Percentiles rank a stretch among this genome's conserved stretches.
These are phyloP conservation scores for Polyporus tsugae DNA, from an alignment of 1,284 basidiomycete genomes.

Conservation along the genomic window DNA sequence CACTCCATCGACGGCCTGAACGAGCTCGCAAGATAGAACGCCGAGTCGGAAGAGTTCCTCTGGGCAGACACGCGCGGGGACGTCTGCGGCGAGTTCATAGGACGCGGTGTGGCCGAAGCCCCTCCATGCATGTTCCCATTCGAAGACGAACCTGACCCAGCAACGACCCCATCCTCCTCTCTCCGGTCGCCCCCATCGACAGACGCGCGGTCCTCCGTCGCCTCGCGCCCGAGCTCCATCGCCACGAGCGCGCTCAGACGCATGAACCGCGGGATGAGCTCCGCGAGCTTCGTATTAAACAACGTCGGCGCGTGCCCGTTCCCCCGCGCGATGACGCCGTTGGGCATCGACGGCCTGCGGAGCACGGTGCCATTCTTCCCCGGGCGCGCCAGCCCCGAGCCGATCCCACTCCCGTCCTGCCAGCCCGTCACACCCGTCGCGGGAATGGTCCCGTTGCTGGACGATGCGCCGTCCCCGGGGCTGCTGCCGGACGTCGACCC, in stretches of 20 bases:
- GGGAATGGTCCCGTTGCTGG: conserved; percentile 30
- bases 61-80: conserved; percentile 36
- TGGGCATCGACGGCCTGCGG: conserved; percentile 49
- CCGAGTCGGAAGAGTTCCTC: conserved; percentile 41
- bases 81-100: conserved; percentile 36
- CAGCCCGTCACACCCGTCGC: conserved; percentile 70
- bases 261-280: conserved; percentile 76
- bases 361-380: conserved; percentile 62
- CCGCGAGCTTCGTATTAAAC: conserved; percentile 70
- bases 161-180: conserved; percentile 29
- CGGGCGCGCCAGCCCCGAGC: conserved; percentile 67
- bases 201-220: conserved; percentile 45
- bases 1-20: conserved; percentile 76
- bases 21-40: conserved; percentile 48
- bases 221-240: conserved; percentile 74
- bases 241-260: conserved; percentile 78
- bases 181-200: conserved; percentile 47
- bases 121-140: conserved; percentile 2
- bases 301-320: conserved; percentile 43
- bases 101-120: conserved; percentile 24
- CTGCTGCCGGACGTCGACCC: conserved; percentile 37
- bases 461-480: conserved; percentile 32
- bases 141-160: conserved; percentile 4
- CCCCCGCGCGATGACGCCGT: conserved; percentile 14
- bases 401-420: conserved; percentile 75